Percentiles rank a stretch among this genome's conserved stretches.
These are phyloP conservation scores for Metschnikowia gruessii DNA, from an alignment of 805 yeast genomes.

Conservation along the genomic window DNA sequence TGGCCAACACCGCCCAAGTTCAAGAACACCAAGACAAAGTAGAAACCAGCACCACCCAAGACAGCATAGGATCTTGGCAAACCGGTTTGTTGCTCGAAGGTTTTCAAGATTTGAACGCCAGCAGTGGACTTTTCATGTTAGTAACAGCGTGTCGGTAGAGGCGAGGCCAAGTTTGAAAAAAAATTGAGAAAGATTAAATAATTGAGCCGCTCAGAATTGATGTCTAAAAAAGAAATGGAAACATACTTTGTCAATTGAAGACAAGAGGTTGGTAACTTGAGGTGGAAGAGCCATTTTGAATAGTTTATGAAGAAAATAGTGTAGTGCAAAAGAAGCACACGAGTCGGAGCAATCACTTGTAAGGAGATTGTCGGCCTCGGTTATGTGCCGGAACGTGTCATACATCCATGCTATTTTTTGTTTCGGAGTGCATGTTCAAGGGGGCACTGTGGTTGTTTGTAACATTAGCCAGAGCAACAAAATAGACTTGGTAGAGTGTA, in stretches of 20 bases:
- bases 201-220: too few species aligned
- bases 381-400: slow-evolving; percentile 9
- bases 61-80: slow-evolving; percentile 86
- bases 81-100: slow-evolving; percentile 43
- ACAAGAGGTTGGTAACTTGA: slow-evolving; percentile 17
- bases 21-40: slow-evolving; percentile 75
- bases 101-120: slow-evolving; percentile 30
- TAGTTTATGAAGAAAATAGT: not conserved
- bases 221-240: not conserved
- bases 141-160: not conserved
- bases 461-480: too few species aligned
- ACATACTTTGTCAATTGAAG: slow-evolving; percentile 20
- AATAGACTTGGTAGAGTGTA: too few species aligned
- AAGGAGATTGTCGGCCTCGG: slow-evolving; percentile 6
- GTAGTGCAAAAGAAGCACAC: slow-evolving; percentile 1
- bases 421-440: slow-evolving; percentile 2
- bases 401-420: not conserved
- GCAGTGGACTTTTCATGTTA: slow-evolving; percentile 29
- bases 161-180: not conserved
- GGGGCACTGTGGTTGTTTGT: not conserved
- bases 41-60: slow-evolving; percentile 58
- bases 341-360: slow-evolving; percentile 2
- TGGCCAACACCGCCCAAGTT: slow-evolving; percentile 96
- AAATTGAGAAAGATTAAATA: not conserved
- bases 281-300: slow-evolving; percentile 18